Percentiles rank a stretch among this genome's conserved stretches.
Conservation (phyloP, 257 asterid genomes). For the Plectranthus barbatus region DNA sequence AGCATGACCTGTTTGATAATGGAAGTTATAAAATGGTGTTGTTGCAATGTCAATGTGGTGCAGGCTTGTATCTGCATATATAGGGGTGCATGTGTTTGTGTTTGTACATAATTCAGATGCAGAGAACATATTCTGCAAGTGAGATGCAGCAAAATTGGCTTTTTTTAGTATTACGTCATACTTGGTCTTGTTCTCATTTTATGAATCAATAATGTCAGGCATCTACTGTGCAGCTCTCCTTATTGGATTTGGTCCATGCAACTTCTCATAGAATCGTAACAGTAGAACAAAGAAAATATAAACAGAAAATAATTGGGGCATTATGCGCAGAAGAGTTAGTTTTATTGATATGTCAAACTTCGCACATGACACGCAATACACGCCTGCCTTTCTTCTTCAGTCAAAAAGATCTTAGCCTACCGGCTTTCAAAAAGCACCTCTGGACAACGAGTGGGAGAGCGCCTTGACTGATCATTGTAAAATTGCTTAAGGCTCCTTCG, state of each 20-base stretch:
- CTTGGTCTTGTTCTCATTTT: neutral
- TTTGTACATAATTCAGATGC: neutral
- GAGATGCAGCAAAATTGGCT: neutral
- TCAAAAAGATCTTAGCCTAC: too few species aligned
- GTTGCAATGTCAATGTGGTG: constrained; percentile 3
- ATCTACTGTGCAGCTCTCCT: neutral
- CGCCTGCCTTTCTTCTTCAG: too few species aligned
- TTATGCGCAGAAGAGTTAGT: neutral
- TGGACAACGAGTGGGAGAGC: too few species aligned
- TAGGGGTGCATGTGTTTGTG: neutral
- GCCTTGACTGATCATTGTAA: too few species aligned
- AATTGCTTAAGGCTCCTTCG: too few species aligned
- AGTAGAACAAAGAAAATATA: neutral
- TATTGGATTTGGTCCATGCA: neutral
- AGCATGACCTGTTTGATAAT: neutral
- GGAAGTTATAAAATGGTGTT: neutral
- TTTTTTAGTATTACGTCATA: neutral
- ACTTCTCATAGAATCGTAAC: neutral
- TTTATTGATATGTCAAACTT: neutral
- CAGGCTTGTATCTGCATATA: neutral
- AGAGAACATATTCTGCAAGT: neutral
- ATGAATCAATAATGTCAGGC: neutral
- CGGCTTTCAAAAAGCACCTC: too few species aligned
- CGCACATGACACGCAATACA: too few species aligned
- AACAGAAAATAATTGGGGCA: neutral